These are phyloP conservation scores for Athelia sp. DNA, from an alignment of 1,284 basidiomycete genomes.

Conservation along the genomic window DNA sequence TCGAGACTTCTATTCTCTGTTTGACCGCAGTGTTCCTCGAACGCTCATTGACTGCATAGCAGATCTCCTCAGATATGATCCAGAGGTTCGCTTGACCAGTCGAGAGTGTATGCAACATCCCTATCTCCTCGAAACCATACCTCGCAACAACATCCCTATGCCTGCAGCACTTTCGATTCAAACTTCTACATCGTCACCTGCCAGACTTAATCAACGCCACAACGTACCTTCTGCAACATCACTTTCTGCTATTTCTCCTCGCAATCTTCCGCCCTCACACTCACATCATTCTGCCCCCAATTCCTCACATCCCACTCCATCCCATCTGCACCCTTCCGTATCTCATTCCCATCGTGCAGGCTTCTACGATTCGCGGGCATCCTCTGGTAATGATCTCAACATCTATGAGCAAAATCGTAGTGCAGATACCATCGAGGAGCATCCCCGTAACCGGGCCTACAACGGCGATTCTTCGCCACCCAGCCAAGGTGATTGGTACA, in stretches of 20 bases:
- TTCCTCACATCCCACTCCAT: slow-evolving; percentile 40
- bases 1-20: slow-evolving; percentile 71
- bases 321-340: slow-evolving; percentile 36
- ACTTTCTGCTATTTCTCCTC: slow-evolving; percentile 47
- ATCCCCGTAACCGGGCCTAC: slow-evolving; percentile 27
- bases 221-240: slow-evolving; percentile 33
- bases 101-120: slow-evolving; percentile 83
- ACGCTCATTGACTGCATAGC: slow-evolving; percentile 90
- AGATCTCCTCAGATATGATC: slow-evolving; percentile 91
- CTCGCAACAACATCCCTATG: slow-evolving; percentile 63
- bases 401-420: slow-evolving; percentile 22
- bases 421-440: slow-evolving; percentile 32
- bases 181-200: slow-evolving; percentile 27
- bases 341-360: slow-evolving; percentile 53
- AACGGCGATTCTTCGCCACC: slow-evolving; percentile 18
- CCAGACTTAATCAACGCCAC: slow-evolving; percentile 23
- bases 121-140: slow-evolving; percentile 76
- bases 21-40: slow-evolving; percentile 74
- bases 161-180: slow-evolving; percentile 43
- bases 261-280: slow-evolving; percentile 56
- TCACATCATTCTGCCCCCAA: slow-evolving; percentile 39
- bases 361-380: slow-evolving; percentile 40
- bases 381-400: slow-evolving; percentile 29
- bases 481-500: slow-evolving; percentile 49
- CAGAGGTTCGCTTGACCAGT: slow-evolving; percentile 80